These are phyloP conservation scores for Cercospora sp. DNA, from an alignment of 2,329 filamentous ascomycete genomes.

Conservation along the genomic window DNA sequence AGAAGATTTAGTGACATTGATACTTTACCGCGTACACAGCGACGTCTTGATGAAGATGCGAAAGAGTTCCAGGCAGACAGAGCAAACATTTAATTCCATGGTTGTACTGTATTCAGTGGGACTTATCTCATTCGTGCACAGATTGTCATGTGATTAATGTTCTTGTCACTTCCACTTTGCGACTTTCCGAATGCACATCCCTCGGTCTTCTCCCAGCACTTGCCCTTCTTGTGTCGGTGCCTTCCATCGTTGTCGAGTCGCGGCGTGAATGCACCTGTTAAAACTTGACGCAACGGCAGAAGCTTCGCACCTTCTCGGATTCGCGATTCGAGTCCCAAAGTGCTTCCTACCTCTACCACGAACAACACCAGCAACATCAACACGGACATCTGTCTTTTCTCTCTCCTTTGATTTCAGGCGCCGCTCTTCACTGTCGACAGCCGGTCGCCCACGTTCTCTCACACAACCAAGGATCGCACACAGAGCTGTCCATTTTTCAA, in stretches of 20 bases:
- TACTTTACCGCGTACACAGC: conserved; percentile 6
- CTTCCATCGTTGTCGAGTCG: not conserved
- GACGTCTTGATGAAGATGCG: conserved; percentile 6
- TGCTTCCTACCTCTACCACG: not conserved
- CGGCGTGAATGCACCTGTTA: not conserved
- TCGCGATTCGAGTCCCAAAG: not conserved
- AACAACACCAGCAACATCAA: not conserved
- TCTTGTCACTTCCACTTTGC: too few species aligned
- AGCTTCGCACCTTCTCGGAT: conserved; percentile 8
- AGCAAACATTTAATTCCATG: conserved; percentile 3
- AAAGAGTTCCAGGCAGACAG: not conserved
- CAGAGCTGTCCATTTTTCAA: not conserved
- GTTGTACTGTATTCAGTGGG: not conserved
- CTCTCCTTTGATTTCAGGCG: not conserved
- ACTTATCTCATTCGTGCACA: not conserved
- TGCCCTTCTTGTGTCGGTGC: not conserved
- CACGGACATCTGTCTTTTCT: not conserved
- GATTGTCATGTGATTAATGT: not conserved
- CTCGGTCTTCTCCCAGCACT: not conserved
- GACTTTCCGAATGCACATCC: too few species aligned
- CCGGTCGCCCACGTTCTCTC: not conserved
- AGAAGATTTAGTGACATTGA: not conserved
- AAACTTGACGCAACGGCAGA: not conserved
- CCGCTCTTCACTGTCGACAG: not conserved
- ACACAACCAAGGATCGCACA: not conserved